These are phyloP conservation scores for Tolypocladium guangdongense DNA, from an alignment of 2,329 filamentous ascomycete genomes.

Conservation along the genomic window DNA sequence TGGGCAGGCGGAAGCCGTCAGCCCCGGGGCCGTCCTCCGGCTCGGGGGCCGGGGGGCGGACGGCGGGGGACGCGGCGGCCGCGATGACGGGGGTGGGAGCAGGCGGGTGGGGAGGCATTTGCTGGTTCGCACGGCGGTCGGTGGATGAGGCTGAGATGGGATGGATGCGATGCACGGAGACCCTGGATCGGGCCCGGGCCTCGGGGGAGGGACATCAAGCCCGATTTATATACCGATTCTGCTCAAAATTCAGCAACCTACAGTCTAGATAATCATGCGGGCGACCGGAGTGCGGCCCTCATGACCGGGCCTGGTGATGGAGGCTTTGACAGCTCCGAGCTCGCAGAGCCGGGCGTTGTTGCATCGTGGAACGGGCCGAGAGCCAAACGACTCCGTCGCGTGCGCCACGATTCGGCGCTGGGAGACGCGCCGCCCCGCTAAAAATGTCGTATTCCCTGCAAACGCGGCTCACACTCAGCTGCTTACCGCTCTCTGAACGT, in stretches of 20 bases:
- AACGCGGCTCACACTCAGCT: too few relatives aligned
- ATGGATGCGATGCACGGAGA: neutral
- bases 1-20: constrained; percentile 33
- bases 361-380: neutral
- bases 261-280: neutral
- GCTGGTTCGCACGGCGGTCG: neutral
- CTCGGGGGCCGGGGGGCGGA: neutral
- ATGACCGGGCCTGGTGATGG: neutral
- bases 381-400: too few relatives aligned
- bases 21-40: neutral
- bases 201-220: neutral
- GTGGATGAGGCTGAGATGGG: neutral
- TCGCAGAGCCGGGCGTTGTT: too few relatives aligned
- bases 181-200: neutral
- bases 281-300: neutral
- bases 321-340: too few relatives aligned
- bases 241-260: too few relatives aligned
- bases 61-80: constrained; percentile 16
- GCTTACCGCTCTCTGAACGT: too few relatives aligned
- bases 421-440: neutral
- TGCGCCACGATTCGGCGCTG: neutral
- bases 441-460: too few relatives aligned
- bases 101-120: constrained; percentile 2
- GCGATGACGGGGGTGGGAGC: constrained; percentile 11
- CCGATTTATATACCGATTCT: neutral